Evolutionary conservation across 129 eudicot species (phyloP), one percentile per base, ranked within the genome.

Genomic region (Kitagawia praeruptora): DNA sequence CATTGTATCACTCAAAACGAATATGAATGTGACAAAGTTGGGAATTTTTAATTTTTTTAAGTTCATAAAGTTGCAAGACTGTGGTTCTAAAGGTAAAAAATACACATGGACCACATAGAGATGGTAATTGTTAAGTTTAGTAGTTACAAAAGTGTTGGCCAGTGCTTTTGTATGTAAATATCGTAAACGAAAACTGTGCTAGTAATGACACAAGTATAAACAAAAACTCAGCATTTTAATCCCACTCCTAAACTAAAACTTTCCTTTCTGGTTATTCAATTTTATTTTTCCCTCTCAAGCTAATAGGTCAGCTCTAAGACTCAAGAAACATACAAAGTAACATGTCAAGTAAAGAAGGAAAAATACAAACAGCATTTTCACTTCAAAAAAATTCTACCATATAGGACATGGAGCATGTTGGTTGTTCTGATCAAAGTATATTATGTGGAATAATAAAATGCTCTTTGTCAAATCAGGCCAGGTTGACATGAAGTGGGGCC

Each of bases 401-500:
- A 67, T 5, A 31, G 69, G 69, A 61, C 69, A 61, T 9, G 2
- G 34, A 61, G 69, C 69, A 61, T 61, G 69, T 61, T 61, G 69
- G 69, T 61, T 61, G 69, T 61, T 61, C 34, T 61, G 69, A 61
- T 61, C 69, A 61, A n/a, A 61, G 69, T 61, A 61, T 61, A 61
- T 61, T 61, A 61, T 9, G 69, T 61, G 69, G 69, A 25, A 61
- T 61, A 61, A n/a, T 61, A 61, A 61, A 61, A 61, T 61, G 69
- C 69, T 61, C 34, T 54, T 21, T 25, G 37, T 61, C 69, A 61
- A 25, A 61, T 61, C 69, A 61, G 6, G 69, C 69, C 31, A 25
- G 69, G 69, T n/a, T 61, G 69, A 61, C 69, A 61, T 61, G 69
- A 67, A 67, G 73, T 67, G 31, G 37, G 69, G 69, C 73, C 39